These are phyloP conservation scores for Penicillium sp. DNA, from an alignment of 2,329 filamentous ascomycete species.

Conservation along the genomic window DNA sequence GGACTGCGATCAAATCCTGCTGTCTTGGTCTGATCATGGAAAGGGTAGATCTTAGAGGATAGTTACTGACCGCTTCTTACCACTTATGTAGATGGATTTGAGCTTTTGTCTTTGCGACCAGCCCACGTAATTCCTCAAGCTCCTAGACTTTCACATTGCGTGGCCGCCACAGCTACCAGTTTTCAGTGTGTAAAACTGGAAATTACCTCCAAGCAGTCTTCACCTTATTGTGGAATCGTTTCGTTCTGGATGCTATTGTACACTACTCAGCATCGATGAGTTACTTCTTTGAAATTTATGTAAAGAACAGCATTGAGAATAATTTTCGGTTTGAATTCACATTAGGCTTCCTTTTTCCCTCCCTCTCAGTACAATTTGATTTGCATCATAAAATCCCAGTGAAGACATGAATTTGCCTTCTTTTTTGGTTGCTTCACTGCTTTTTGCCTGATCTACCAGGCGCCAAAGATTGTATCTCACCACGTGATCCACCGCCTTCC, in stretches of 20 bases:
- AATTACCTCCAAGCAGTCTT: neutral
- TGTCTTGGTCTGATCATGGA: neutral
- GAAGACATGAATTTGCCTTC: neutral
- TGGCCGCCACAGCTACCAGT: neutral
- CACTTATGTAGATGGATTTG: conserved; percentile 8
- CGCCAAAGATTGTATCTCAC: neutral
- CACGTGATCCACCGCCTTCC: conserved; percentile 17
- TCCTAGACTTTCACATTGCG: conserved; percentile 4
- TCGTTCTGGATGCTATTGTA: neutral
- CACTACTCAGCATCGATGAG: neutral
- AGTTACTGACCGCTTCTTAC: conserved; percentile 8
- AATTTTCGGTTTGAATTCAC: neutral
- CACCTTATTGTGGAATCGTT: neutral
- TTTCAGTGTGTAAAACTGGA: neutral
- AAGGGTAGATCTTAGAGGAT: neutral
- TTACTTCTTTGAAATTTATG: neutral
- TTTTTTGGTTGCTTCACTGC: too few species aligned
- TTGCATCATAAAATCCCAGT: neutral
- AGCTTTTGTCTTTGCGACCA: conserved; percentile 5
- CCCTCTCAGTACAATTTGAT: neutral
- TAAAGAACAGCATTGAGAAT: too few species aligned
- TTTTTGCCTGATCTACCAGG: conserved; percentile 12
- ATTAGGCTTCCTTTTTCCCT: neutral
- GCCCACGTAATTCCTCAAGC: neutral
- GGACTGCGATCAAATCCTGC: conserved; percentile 9